These are phyloP conservation scores for Thermothelomyces thermophilus DNA, from an alignment of 2,329 filamentous ascomycete species.

Conservation along the genomic window DNA sequence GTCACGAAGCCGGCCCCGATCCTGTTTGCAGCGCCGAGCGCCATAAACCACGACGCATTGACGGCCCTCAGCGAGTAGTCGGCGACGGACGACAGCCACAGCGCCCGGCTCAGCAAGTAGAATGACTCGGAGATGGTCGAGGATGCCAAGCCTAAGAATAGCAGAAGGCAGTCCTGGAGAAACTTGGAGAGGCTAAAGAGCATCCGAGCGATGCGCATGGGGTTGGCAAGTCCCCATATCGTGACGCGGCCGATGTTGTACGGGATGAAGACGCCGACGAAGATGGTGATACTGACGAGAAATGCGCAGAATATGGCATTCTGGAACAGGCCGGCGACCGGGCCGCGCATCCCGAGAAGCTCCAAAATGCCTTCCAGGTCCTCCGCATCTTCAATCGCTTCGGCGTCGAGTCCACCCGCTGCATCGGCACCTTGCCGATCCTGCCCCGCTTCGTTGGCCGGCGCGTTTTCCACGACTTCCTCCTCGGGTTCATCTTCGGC, in stretches of 20 bases:
- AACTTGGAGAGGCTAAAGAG: slow-evolving; percentile 71
- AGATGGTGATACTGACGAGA: slow-evolving; percentile 79
- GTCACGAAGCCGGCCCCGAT: slow-evolving; percentile 45
- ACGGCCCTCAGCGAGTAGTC: slow-evolving; percentile 13
- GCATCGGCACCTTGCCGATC: slow-evolving; percentile 57
- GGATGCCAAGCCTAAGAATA: slow-evolving; percentile 51
- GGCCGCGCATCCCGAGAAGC: slow-evolving; percentile 91
- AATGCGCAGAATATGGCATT: slow-evolving; percentile 93
- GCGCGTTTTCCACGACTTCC: slow-evolving; percentile 25
- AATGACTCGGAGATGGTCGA: slow-evolving; percentile 32
- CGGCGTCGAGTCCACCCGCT: slow-evolving; percentile 59
- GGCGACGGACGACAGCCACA: slow-evolving; percentile 8
- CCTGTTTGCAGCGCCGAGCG: slow-evolving; percentile 38
- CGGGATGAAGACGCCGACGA: slow-evolving; percentile 79
- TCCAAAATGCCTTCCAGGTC: slow-evolving; percentile 96
- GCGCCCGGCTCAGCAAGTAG: slow-evolving; percentile 29
- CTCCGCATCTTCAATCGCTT: slow-evolving; percentile 77
- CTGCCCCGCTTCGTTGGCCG: slow-evolving; percentile 32
- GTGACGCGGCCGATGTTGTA: slow-evolving; percentile 87
- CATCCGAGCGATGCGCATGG: slow-evolving; percentile 66
- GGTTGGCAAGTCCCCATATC: slow-evolving; percentile 72
- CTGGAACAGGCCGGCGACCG: slow-evolving; percentile 81
- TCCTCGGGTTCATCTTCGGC: slow-evolving; percentile 28
- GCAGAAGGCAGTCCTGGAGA: slow-evolving; percentile 67
- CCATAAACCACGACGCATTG: slow-evolving; percentile 36